Percentiles rank a stretch among this genome's conserved stretches.
Evolutionary conservation across 164 flowering plant genomes (phyloP).

Genomic region (Litsea cubeba): DNA sequence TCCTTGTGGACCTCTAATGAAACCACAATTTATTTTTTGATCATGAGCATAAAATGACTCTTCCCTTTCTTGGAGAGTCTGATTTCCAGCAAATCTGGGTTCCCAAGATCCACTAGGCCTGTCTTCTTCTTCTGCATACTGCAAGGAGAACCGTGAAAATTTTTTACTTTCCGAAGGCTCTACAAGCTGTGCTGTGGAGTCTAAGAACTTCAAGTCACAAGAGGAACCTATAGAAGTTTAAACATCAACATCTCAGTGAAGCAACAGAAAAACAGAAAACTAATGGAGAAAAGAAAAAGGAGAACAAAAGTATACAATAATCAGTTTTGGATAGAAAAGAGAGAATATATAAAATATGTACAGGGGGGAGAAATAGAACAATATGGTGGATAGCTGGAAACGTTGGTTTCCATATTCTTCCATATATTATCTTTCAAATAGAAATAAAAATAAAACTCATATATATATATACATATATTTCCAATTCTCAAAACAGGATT

Average conservation of each 20-base stretch:
- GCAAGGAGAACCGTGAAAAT: slow-evolving; percentile 77
- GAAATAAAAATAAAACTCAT: too few species aligned
- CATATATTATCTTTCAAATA: too few species aligned
- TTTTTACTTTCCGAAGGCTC: slow-evolving; percentile 80
- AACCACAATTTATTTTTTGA: slow-evolving; percentile 87
- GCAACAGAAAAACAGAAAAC: not conserved
- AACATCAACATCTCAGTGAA: slow-evolving; percentile 3
- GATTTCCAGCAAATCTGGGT: slow-evolving; percentile 94
- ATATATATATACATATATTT: too few species aligned
- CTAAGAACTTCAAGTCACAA: slow-evolving; percentile 81
- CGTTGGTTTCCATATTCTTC: not conserved
- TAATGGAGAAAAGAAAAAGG: not conserved
- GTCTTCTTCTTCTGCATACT: slow-evolving; percentile 66
- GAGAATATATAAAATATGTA: too few species aligned
- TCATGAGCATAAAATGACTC: slow-evolving; percentile 77
- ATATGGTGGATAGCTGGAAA: not conserved
- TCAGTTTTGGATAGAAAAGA: not conserved
- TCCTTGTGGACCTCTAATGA: slow-evolving; percentile 75
- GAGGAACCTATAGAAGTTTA: slow-evolving; percentile 45
- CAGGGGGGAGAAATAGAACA: too few species aligned
- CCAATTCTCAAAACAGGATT: too few species aligned
- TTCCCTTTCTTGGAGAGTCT: slow-evolving; percentile 69
- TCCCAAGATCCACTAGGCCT: slow-evolving; percentile 59
- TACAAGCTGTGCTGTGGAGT: slow-evolving; percentile 67
- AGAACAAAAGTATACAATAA: not conserved